Evolutionary conservation across 2,329 filamentous ascomycete species (phyloP), one percentile per base, ranked within the genome.

Genomic region (Xylaria arbuscula): DNA sequence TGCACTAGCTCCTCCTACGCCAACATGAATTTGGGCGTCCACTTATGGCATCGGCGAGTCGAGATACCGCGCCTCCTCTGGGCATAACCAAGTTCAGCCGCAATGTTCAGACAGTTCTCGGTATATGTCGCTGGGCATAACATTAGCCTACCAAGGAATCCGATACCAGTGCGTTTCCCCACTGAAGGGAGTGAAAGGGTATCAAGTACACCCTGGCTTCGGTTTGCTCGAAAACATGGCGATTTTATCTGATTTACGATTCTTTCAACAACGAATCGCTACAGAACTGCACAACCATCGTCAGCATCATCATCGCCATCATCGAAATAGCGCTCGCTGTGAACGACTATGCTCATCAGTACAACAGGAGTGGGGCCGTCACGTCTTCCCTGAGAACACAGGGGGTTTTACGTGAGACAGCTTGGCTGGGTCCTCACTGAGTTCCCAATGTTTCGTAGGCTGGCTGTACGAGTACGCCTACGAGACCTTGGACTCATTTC

Each of bases 231-330:
- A 15, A 24, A n/a, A 40, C 45, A 57, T 40, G 13, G 45, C 36
- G 17, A 28, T 57, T 53, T 13, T 38, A 57, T 51, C 47, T 34
- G 6, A 19, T 24, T 40, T 32, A 61, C 68, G n/a, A 42, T 40
- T 54, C 42, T 62, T 28, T 59, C 61, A 65, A 62, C 65, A 50
- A 32, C 10, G 22, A 53, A 42, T 50, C 38, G 32, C 32, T 28
- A 54, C 47, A 7, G 36, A 28, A 15, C 51, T 34, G 40, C 47
- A 54, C 57, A 48, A 28, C 11, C 48, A 38, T 47, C 38, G 34
- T 40, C 38, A 28, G 17, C 48, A 34, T 51, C 11, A 10, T 3
- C n/a, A 47, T 22, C 45, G 19, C 17, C 51, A 22, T 50, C 34
- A 28, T 42, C 32, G 32, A 51, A 36, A 32, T 19, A 40, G 56